Evolutionary conservation across 768 basidiomycete species (phyloP).

Genomic region (Hericium coralloides): DNA sequence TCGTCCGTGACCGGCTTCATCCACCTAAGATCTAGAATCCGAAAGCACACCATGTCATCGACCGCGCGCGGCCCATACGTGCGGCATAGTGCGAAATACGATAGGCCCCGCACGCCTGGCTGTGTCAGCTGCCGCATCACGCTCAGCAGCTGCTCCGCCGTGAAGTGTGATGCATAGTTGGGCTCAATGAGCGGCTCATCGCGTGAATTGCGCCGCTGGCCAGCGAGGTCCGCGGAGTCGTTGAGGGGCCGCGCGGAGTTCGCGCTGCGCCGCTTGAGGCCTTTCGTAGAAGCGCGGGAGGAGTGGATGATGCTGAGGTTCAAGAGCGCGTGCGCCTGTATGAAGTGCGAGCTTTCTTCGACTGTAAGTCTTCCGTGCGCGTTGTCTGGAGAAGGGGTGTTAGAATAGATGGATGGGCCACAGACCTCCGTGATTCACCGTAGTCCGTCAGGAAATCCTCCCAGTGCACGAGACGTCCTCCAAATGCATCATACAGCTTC

Average conservation of each 20-base stretch:
- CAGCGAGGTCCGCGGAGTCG: conserved; percentile 19
- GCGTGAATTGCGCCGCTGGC: conserved; percentile 18
- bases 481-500: conserved; percentile 66
- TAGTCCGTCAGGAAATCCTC: conserved; percentile 73
- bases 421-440: conserved; percentile 28
- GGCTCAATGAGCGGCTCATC: conserved; percentile 21
- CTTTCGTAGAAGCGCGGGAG: conserved; percentile 34
- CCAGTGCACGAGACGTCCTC: conserved; percentile 80
- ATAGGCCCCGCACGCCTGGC: conserved; percentile 50
- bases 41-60: conserved; percentile 76
- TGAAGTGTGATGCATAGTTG: conserved; percentile 56
- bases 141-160: conserved; percentile 66
- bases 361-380: conserved; percentile 61
- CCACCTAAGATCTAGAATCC: conserved; percentile 70
- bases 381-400: conserved; percentile 41
- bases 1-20: conserved; percentile 60
- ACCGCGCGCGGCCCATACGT: conserved; percentile 78
- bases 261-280: conserved; percentile 18
- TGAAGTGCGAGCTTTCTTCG: conserved; percentile 72
- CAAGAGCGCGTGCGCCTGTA: conserved; percentile 75
- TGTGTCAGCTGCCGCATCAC: conserved; percentile 75
- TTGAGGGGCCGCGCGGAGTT: conserved; percentile 12
- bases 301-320: conserved; percentile 86
- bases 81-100: conserved; percentile 75
- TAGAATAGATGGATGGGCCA: background rate